Base-by-base conservation (phyloP, 1,139 yeast genomes). In the Lodderomyces oxycetoniae region DNA sequence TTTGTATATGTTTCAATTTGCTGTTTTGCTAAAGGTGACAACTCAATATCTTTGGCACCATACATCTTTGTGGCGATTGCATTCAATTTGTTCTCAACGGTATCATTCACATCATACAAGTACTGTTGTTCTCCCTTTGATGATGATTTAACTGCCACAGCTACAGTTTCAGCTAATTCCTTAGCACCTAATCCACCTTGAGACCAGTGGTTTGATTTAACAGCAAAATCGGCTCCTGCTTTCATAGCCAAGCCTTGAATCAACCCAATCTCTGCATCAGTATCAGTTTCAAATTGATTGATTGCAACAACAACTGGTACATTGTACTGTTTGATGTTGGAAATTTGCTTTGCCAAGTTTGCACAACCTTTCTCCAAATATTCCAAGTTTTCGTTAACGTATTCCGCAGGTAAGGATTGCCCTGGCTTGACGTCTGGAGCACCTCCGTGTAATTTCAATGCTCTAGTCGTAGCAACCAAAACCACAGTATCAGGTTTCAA, bases 401-500 rank as follows among this genome's bases (percentile, higher is more conserved):
- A 83, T 49, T 72, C 89, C 21, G 61, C 63, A 28, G 91, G 88
- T 49, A 83, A 65, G 12, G 82, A 61, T 57, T 79, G 86, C 35
- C 91, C 93, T 16, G 91, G 88, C 54, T 82, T 83, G 36, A 83
- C 89, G 48, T 80, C 86, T 28, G 89, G 81, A 17, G 87, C 91
- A 45, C 91, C 91, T 43, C 93, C 93, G 47, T 83, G 93, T 43
- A 81, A 64, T 57, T 83, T 83, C 60, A 83, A 68, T 5, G 91
- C 93, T 55, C 91, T 69, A 3, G 83, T 74, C 26, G 93, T 83
- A 24, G 93, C 88, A 40, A 83, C 93, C 41, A 83, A 65, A 22
- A 83, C 88, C 34, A 82, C 85, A 24, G 79, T 74, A 53, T 82
- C 79, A 17, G 93, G 93, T 40, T 68, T 66, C 43, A 77, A 63